Percentiles rank a stretch among this genome's conserved stretches.
Evolutionary conservation across 371 early-diverging fungal species (phyloP).

Genomic region (Mortierella sp.): DNA sequence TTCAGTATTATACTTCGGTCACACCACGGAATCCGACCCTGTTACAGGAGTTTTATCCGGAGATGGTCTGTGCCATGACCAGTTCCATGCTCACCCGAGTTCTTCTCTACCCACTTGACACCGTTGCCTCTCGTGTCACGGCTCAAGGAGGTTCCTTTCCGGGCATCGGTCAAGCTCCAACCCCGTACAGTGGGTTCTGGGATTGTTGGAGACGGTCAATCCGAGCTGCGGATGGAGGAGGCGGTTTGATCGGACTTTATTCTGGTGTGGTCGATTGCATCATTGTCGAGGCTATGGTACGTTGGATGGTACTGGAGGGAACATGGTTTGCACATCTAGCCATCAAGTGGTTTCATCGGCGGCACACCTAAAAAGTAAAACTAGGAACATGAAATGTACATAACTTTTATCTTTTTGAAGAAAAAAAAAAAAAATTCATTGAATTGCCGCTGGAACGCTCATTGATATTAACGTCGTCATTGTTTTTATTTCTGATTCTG

Average conservation of each 20-base stretch:
- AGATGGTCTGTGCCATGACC: constrained; percentile 66
- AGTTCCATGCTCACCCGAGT: constrained; percentile 65
- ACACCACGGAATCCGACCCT: constrained; percentile 47
- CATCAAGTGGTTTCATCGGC: constrained; percentile 45
- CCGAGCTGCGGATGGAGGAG: constrained; percentile 24
- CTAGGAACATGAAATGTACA: background rate
- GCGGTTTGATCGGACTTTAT: constrained; percentile 31
- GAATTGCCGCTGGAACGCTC: too few relatives aligned
- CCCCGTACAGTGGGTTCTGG: constrained; percentile 61
- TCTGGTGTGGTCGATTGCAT: constrained; percentile 49
- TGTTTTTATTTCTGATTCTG: too few relatives aligned
- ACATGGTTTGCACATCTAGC: constrained; percentile 53
- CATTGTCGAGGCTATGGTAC: constrained; percentile 48
- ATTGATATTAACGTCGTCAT: too few relatives aligned
- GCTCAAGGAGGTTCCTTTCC: constrained; percentile 63
- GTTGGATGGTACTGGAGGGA: constrained; percentile 52
- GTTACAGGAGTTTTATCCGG: constrained; percentile 67
- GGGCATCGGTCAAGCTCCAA: constrained; percentile 41
- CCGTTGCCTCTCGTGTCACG: constrained; percentile 64
- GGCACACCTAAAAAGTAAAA: too few relatives aligned
- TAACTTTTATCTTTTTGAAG: background rate
- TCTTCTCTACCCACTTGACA: constrained; percentile 65
- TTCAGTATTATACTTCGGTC: constrained; percentile 39
- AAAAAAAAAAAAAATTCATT: too few relatives aligned
- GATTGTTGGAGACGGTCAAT: constrained; percentile 56